Percentiles rank a stretch among this genome's conserved stretches.
phyloP scores from a whole-genome alignment of 495 filamentous ascomycete species.

The Hypoxylon subgilvum region DNA sequence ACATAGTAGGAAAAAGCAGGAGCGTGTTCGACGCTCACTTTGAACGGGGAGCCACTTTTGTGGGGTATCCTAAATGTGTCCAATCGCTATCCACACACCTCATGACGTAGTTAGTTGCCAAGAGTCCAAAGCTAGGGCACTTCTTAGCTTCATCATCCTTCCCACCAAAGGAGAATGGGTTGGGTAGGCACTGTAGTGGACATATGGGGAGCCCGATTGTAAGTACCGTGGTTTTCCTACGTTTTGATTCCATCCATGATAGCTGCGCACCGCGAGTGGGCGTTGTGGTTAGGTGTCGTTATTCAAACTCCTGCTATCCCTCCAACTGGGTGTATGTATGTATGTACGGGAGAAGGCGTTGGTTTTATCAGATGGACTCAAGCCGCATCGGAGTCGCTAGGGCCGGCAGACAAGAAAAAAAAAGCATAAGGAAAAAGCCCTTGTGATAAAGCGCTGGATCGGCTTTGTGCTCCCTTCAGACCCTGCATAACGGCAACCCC shows the following conservation, averaged over 20 bases:
- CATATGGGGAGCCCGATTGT: conserved; percentile 31
- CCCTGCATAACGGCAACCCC: conserved; percentile 50
- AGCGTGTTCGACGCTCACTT: conserved; percentile 23
- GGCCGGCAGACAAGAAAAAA: conserved; percentile 11
- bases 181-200: conserved; percentile 29
- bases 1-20: conserved; percentile 16
- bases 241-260: not conserved
- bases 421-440: conserved; percentile 3
- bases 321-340: not conserved
- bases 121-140: conserved; percentile 24
- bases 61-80: conserved; percentile 25
- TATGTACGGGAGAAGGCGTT: not conserved
- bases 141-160: conserved; percentile 37
- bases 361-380: conserved; percentile 14
- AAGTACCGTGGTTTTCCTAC: conserved; percentile 26
- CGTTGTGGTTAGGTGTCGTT: too few species aligned
- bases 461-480: conserved; percentile 37
- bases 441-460: conserved; percentile 15
- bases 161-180: conserved; percentile 30
- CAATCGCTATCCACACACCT: conserved; percentile 35
- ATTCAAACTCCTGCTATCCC: too few species aligned
- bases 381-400: conserved; percentile 11
- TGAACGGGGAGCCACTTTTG: conserved; percentile 22
- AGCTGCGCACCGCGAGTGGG: not conserved
- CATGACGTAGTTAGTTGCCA: conserved; percentile 36